Conservation (phyloP, 352 stramenopile genomes). For the Globisporangium nunn region DNA sequence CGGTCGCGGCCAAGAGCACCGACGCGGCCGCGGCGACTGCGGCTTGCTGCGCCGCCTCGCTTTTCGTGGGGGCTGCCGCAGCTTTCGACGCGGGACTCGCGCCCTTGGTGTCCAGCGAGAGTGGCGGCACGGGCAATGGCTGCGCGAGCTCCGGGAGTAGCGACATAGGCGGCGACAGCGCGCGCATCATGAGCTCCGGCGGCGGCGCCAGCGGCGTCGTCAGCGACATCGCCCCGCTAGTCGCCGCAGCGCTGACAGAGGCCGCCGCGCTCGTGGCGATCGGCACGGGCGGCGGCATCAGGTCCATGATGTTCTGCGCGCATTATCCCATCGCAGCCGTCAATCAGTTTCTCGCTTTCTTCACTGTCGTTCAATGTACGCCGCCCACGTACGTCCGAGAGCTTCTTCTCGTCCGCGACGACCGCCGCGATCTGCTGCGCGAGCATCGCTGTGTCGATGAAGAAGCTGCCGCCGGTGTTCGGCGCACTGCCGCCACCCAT, state of each 20-base stretch:
- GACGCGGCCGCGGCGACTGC: not conserved
- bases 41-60: slow-evolving; percentile 4
- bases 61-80: not conserved
- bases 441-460: slow-evolving; percentile 48
- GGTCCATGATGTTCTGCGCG: slow-evolving; percentile 67
- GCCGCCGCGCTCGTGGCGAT: slow-evolving; percentile 6
- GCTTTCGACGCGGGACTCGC: not conserved
- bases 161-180: slow-evolving; percentile 64
- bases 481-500: slow-evolving; percentile 15
- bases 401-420: slow-evolving; percentile 70
- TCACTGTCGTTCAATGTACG: too few relatives aligned
- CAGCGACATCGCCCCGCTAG: slow-evolving; percentile 23
- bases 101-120: slow-evolving; percentile 25
- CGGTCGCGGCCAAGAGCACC: not conserved
- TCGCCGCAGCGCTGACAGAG: not conserved
- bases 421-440: slow-evolving; percentile 58
- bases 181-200: slow-evolving; percentile 59
- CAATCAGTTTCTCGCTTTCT: too few relatives aligned
- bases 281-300: slow-evolving; percentile 46
- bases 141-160: slow-evolving; percentile 55
- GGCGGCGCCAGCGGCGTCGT: slow-evolving; percentile 49
- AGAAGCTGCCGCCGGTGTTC: slow-evolving; percentile 30
- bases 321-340: not conserved
- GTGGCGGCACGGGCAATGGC: slow-evolving; percentile 15
- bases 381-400: slow-evolving; percentile 47